Evolutionary conservation across 495 filamentous ascomycete genomes (phyloP).

Genomic region (Bathelium albidoporum): DNA sequence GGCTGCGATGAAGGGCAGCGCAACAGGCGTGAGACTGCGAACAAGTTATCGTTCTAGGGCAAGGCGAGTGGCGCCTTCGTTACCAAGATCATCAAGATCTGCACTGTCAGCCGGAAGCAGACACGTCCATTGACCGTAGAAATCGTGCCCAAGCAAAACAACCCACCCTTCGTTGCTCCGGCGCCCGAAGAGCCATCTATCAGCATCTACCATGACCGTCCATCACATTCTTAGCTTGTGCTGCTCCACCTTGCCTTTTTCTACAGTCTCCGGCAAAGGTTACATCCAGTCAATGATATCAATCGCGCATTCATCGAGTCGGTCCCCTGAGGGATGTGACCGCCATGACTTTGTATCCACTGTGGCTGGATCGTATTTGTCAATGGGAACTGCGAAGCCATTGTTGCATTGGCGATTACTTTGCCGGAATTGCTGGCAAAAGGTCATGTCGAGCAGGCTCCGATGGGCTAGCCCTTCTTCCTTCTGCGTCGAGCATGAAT

Average conservation of each 20-base stretch:
- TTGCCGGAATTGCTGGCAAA: neutral
- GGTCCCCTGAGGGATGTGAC: neutral
- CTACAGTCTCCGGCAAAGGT: neutral
- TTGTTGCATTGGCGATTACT: neutral
- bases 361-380: slow-evolving; percentile 2
- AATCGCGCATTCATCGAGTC: neutral
- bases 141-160: no score
- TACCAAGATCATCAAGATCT: slow-evolving; percentile 6
- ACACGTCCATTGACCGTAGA: neutral
- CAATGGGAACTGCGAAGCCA: neutral
- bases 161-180: neutral
- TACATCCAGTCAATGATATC: neutral
- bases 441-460: neutral
- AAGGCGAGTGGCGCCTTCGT: neutral
- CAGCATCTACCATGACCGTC: neutral
- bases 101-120: neutral
- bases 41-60: neutral
- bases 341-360: neutral
- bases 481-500: neutral
- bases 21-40: neutral
- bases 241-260: neutral
- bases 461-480: neutral
- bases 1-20: neutral
- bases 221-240: neutral
- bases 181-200: neutral